phyloP scores from a whole-genome alignment of 2,329 filamentous ascomycete genomes.

The Paecilomyces sp. region DNA sequence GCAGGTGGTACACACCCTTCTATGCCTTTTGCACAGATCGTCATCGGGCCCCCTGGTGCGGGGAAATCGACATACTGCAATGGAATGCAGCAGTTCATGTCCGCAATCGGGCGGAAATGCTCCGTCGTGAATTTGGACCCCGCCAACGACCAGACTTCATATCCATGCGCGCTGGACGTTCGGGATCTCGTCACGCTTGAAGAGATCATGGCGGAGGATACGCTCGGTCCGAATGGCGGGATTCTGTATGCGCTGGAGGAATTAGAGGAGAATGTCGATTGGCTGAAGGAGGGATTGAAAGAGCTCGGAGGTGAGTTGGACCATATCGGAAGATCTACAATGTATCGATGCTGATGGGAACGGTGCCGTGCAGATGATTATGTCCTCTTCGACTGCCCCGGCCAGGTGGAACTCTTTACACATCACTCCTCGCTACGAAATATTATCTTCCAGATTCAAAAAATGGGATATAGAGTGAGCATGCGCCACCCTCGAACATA shows the following conservation, averaged over 20 bases:
- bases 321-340: not conserved
- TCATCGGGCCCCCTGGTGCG: slow-evolving; percentile 88
- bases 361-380: slow-evolving; percentile 61
- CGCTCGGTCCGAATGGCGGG: slow-evolving; percentile 85
- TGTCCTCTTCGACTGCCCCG: slow-evolving; percentile 89
- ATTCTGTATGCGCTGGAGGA: slow-evolving; percentile 92
- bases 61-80: slow-evolving; percentile 98
- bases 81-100: slow-evolving; percentile 98
- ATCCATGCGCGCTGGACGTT: slow-evolving; percentile 85
- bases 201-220: slow-evolving; percentile 88
- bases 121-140: slow-evolving; percentile 95
- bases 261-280: slow-evolving; percentile 87
- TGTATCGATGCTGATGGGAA: not conserved
- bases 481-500: slow-evolving; percentile 9
- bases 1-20: slow-evolving; percentile 3
- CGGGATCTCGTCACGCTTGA: slow-evolving; percentile 83
- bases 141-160: slow-evolving; percentile 87
- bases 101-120: slow-evolving; percentile 88
- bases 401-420: slow-evolving; percentile 94
- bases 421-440: slow-evolving; percentile 88
- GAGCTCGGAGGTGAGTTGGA: slow-evolving; percentile 54
- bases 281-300: slow-evolving; percentile 75
- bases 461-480: slow-evolving; percentile 82
- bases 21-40: slow-evolving; percentile 65
- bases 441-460: slow-evolving; percentile 85